These are phyloP conservation scores for Capsicum chinense DNA, from an alignment of 257 asterid species.

Conservation along the genomic window DNA sequence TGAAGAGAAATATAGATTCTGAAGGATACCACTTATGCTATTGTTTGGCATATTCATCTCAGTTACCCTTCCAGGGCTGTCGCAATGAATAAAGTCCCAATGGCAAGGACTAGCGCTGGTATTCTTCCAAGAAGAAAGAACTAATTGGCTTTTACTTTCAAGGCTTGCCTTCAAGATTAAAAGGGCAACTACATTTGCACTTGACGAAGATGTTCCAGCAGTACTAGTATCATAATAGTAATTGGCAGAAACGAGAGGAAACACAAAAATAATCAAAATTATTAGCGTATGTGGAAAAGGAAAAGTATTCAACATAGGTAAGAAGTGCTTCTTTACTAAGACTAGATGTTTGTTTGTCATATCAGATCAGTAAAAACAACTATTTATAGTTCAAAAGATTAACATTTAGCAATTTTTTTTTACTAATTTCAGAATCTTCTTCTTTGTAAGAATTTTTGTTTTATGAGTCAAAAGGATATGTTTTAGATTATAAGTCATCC, in stretches of 20 bases:
- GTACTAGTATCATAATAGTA: background rate
- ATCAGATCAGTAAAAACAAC: too few species aligned
- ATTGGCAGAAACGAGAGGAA: background rate
- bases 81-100: constrained; percentile 15
- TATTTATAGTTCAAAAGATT: too few species aligned
- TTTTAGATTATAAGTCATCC: too few species aligned
- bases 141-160: background rate
- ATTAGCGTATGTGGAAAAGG: background rate
- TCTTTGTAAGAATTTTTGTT: background rate
- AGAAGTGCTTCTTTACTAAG: too few species aligned
- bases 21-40: constrained; percentile 1
- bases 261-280: background rate
- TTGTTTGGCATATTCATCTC: background rate
- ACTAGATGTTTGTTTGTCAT: too few species aligned
- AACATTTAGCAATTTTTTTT: background rate
- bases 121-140: constrained; percentile 4
- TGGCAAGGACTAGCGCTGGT: background rate
- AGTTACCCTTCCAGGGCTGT: background rate
- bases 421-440: background rate
- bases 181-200: background rate
- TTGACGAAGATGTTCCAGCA: background rate
- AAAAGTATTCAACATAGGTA: background rate
- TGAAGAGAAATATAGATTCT: constrained; percentile 28
- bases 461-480: background rate
- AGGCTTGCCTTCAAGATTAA: constrained; percentile 24